A percentile compares a stretch with the other conserved stretches of the same genome.
Evolutionary conservation across 108 stramenopile species (phyloP).

Genomic region (Aurantiochytrium sp.): DNA sequence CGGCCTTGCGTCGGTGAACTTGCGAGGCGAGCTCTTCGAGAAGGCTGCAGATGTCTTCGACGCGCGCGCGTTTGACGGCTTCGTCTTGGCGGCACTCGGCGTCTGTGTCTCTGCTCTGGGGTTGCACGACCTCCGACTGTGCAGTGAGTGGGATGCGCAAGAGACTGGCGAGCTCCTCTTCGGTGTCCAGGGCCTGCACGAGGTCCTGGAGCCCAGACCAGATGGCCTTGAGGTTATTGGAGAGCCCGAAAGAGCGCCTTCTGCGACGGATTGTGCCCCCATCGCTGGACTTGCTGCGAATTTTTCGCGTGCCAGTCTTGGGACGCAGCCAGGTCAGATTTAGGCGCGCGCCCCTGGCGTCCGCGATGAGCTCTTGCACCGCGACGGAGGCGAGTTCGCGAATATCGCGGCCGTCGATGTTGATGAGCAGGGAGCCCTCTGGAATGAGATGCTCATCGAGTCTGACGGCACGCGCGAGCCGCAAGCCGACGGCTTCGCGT

Average conservation of each 20-base stretch:
- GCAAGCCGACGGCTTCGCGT: background rate
- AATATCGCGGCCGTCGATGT: background rate
- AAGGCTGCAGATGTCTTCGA: background rate
- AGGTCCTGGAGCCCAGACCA: background rate
- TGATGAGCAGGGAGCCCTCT: background rate
- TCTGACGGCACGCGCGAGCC: background rate
- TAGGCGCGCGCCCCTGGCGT: background rate
- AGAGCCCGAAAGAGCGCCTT: background rate
- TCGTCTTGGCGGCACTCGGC: background rate
- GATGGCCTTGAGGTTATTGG: background rate
- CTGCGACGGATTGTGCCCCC: background rate
- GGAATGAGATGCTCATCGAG: background rate
- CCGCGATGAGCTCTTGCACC: background rate
- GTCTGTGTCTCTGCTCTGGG: background rate
- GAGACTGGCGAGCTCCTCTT: background rate
- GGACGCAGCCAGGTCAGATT: background rate
- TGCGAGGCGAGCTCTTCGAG: background rate
- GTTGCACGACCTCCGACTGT: background rate
- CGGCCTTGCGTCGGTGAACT: background rate
- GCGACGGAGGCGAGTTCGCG: background rate
- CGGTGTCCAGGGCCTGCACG: background rate
- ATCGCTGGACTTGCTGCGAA: background rate
- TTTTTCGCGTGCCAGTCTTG: background rate
- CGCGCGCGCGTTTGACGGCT: background rate
- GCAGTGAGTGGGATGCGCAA: background rate